phyloP scores from a whole-genome alignment of 2,329 filamentous ascomycete species.

The Sarocladium brachiariae region DNA sequence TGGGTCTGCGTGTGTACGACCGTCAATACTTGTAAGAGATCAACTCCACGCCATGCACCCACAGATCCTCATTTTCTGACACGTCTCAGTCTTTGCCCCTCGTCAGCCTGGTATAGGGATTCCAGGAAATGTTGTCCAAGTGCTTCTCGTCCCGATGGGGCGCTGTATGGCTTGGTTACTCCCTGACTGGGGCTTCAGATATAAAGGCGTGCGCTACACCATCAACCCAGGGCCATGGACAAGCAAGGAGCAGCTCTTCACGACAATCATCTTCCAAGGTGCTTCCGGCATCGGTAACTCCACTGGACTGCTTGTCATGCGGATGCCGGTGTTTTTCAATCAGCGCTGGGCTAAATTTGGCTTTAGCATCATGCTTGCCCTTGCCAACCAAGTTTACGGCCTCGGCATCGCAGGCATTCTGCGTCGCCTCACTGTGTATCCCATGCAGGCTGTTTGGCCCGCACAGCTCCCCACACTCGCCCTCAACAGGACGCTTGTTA shows the following conservation, averaged over 20 bases:
- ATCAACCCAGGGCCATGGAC: slow-evolving; percentile 36
- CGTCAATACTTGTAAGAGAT: slow-evolving; percentile 12
- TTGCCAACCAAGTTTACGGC: slow-evolving; percentile 27
- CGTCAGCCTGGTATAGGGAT: slow-evolving; percentile 18
- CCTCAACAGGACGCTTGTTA: slow-evolving; percentile 25
- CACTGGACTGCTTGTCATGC: slow-evolving; percentile 20
- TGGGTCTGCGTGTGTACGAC: slow-evolving; percentile 20
- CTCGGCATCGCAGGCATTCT: slow-evolving; percentile 26
- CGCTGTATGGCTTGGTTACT: slow-evolving; percentile 29
- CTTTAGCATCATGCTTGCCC: slow-evolving; percentile 23
- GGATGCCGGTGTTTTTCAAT: slow-evolving; percentile 25
- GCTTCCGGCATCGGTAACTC: slow-evolving; percentile 20
- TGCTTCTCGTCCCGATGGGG: slow-evolving; percentile 35
- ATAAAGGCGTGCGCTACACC: slow-evolving; percentile 24
- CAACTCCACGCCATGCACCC: not conserved
- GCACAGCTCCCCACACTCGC: slow-evolving; percentile 26
- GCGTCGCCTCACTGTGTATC: slow-evolving; percentile 29
- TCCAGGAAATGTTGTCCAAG: slow-evolving; percentile 31
- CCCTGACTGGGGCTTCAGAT: slow-evolving; percentile 35
- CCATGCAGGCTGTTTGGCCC: slow-evolving; percentile 27
- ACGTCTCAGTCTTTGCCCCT: slow-evolving; percentile 10
- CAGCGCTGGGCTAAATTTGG: slow-evolving; percentile 24
- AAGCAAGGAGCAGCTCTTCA: slow-evolving; percentile 36
- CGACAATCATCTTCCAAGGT: slow-evolving; percentile 28
- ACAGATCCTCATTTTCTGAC: not conserved